Evolutionary conservation across 2,329 filamentous ascomycete species (phyloP), one percentile per base, ranked within the genome.

Genomic region (Sporothrix luriei): DNA sequence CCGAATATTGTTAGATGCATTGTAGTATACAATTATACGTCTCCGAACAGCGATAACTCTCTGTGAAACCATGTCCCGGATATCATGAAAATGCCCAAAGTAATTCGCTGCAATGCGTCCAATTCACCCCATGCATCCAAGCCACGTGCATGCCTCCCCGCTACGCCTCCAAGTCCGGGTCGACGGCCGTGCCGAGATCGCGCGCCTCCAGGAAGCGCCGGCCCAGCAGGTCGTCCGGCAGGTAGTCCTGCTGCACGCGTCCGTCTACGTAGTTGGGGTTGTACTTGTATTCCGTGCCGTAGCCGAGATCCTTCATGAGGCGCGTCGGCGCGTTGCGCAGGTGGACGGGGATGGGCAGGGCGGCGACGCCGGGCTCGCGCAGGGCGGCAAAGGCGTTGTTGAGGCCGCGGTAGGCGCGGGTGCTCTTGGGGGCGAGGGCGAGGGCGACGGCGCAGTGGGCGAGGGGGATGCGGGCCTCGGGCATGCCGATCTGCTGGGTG

Each of bases 271-370:
- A 99, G 74, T 97, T 92, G 0, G 95, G 95, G 74, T 97, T 97
- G 77, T 99, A 98, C 79, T 98, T 98, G 80, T 99, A 99, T 77
- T 93, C 91, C 65, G 88, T 90, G 0, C 94, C 94, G 76, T 93
- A 97, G 0, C 93, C 94, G 74, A 98, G 81, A 74, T 97, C 94
- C 75, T 94, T 91, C 94, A 99, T 97, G 73, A 98, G 78, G 73
- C 90, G 86, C 1, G 95, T 98, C 0, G 95, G 94, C 10, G 95
- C 95, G 78, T 98, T 98, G 70, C 95, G 84, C 70, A 99, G 80
- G 78, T 98, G 95, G 51, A 95, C 80, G 2, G 95, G 95, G 26
- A 99, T 89, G 0, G 93, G 91, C 66, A 97, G 77, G 0, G 87
- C 87, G 0, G 93, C 94, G 2, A 96, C 84, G 0, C 94, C 94